Conservation (phyloP, 2,329 filamentous ascomycete genomes). For the Diplodia seriata region DNA sequence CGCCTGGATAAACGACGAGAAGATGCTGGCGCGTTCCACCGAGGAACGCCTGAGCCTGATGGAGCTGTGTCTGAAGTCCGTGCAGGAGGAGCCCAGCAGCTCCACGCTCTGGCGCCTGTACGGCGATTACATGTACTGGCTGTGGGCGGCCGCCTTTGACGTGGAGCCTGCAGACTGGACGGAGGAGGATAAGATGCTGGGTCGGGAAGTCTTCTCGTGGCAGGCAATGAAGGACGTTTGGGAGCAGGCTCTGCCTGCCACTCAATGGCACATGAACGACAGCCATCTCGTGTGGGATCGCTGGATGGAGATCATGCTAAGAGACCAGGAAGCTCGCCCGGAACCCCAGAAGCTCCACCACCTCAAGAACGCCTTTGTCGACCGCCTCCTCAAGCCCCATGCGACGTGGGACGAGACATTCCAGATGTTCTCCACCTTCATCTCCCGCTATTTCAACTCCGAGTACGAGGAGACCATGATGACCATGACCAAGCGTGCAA, state of each 20-base stretch:
- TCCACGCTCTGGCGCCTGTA: conserved; percentile 78
- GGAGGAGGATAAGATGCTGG: conserved; percentile 72
- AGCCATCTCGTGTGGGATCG: conserved; percentile 82
- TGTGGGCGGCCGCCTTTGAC: conserved; percentile 70
- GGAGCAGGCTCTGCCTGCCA: conserved; percentile 73
- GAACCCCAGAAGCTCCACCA: conserved; percentile 65
- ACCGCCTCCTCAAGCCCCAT: conserved; percentile 76
- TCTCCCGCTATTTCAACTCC: conserved; percentile 73
- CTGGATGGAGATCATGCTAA: conserved; percentile 74
- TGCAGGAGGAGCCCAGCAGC: conserved; percentile 74
- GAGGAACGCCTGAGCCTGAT: conserved; percentile 73
- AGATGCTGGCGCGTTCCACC: conserved; percentile 64
- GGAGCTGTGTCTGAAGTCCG: conserved; percentile 74
- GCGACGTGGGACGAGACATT: conserved; percentile 77
- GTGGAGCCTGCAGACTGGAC: conserved; percentile 58
- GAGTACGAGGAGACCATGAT: conserved; percentile 79
- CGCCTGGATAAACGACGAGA: conserved; percentile 77
- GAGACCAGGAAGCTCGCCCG: conserved; percentile 66
- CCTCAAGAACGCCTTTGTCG: conserved; percentile 72
- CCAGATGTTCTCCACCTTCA: conserved; percentile 75
- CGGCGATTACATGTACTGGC: conserved; percentile 77
- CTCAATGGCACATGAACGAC: conserved; percentile 76
- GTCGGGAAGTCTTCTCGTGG: conserved; percentile 74
- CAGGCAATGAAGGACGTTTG: conserved; percentile 72
- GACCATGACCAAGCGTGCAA: conserved; percentile 67